Conservation (phyloP, 768 basidiomycete species). For the Favolaschia claudopus region DNA sequence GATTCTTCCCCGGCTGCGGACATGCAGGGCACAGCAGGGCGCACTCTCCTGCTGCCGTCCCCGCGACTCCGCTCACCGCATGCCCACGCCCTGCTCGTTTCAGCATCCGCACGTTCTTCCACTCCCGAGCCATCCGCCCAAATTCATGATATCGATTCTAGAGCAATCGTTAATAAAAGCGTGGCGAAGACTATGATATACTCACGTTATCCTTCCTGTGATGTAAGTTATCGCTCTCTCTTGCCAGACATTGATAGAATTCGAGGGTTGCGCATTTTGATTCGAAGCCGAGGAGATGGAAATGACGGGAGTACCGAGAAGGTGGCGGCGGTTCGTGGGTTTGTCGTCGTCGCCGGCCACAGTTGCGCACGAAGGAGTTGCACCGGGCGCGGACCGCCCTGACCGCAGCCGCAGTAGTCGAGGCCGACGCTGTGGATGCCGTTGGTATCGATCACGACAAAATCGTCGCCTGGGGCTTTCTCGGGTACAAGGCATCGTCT, state of each 20-base stretch:
- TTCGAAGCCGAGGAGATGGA: constrained; percentile 20
- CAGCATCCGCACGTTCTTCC: constrained; percentile 21
- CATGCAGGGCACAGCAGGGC: constrained; percentile 37
- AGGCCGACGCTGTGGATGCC: constrained; percentile 20
- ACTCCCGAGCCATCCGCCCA: constrained; percentile 23
- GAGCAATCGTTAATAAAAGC: not conserved
- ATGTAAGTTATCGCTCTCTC: constrained; percentile 25
- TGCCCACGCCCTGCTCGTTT: constrained; percentile 30
- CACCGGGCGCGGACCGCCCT: not conserved
- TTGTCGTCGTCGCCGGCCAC: constrained; percentile 22
- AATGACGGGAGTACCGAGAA: constrained; percentile 18
- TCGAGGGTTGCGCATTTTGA: constrained; percentile 23
- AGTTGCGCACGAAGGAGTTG: constrained; percentile 23
- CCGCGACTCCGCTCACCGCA: constrained; percentile 21
- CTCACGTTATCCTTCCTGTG: constrained; percentile 6
- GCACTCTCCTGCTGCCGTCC: constrained; percentile 24
- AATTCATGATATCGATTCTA: constrained; percentile 28
- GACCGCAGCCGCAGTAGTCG: constrained; percentile 25
- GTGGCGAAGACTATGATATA: not conserved
- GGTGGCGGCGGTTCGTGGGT: constrained; percentile 22
- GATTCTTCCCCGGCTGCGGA: constrained; percentile 33
- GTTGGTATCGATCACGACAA: constrained; percentile 16
- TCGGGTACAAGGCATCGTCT: not conserved
- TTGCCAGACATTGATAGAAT: constrained; percentile 27
- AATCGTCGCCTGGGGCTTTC: not conserved